phyloP scores from a whole-genome alignment of 257 asterid genomes.

The Craterostigma plantagineum region DNA sequence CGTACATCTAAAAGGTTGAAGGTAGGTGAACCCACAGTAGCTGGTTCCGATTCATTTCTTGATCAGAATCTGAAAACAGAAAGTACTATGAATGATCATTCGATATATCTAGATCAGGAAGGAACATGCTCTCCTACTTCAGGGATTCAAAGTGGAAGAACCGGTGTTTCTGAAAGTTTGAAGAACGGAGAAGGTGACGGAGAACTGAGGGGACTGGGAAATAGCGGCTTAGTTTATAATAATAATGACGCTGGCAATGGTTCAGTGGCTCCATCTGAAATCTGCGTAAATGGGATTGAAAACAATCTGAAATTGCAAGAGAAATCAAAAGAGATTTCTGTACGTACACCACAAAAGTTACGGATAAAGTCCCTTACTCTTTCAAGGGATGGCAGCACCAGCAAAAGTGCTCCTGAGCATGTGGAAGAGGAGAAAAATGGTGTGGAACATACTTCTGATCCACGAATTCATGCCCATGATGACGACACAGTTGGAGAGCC shows the following conservation, averaged over 20 bases:
- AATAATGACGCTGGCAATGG: constrained; percentile 18
- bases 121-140: constrained; percentile 10
- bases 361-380: constrained; percentile 42
- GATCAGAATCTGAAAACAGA: constrained; percentile 22
- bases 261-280: constrained; percentile 13
- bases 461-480: constrained; percentile 15
- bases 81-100: constrained; percentile 22
- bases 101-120: constrained; percentile 16
- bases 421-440: constrained; percentile 18
- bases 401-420: constrained; percentile 14
- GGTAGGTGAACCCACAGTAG: constrained; percentile 33
- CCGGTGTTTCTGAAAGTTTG: no score
- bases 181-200: constrained; percentile 1
- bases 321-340: constrained; percentile 22
- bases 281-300: constrained; percentile 18
- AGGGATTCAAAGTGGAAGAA: no score
- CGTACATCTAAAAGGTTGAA: constrained; percentile 70
- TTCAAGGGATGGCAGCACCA: constrained; percentile 25
- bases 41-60: constrained; percentile 21
- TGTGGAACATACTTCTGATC: no score
- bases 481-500: constrained; percentile 15
- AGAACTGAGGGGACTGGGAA: no score
- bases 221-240: no score
- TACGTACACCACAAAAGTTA: constrained; percentile 14
- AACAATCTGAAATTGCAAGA: constrained; percentile 18